Conservation (phyloP, 805 yeast species). For the Teunomyces aglyptinius region DNA sequence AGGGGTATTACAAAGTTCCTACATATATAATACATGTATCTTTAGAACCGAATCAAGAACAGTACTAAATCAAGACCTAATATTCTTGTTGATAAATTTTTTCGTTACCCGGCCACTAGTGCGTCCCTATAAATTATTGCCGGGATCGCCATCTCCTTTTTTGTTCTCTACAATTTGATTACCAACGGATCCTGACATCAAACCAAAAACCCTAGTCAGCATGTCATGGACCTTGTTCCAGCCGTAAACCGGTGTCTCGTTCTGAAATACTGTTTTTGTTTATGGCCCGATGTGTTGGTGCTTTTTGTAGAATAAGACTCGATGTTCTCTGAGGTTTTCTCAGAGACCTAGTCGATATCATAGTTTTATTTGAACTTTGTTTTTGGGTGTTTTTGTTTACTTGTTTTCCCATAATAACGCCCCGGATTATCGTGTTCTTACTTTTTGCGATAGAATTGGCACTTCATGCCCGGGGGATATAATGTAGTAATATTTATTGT, state of each 20-base stretch:
- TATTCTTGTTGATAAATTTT: neutral
- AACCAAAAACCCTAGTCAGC: conserved; percentile 30
- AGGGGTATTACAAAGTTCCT: conserved; percentile 6
- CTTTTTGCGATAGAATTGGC: conserved; percentile 36
- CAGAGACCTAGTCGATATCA: conserved; percentile 4
- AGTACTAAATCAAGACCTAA: neutral
- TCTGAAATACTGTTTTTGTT: conserved; percentile 16
- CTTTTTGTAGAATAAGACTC: conserved; percentile 9
- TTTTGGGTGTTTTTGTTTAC: conserved; percentile 27
- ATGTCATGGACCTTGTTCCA: conserved; percentile 16
- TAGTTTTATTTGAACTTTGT: conserved; percentile 23
- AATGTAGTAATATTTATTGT: neutral
- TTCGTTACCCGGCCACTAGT: conserved; percentile 3
- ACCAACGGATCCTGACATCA: conserved; percentile 32
- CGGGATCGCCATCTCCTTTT: neutral
- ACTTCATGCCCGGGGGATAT: conserved; percentile 50
- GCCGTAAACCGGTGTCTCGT: conserved; percentile 22
- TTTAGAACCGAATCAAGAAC: neutral
- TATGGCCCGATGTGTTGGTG: conserved; percentile 3
- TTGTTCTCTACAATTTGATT: conserved; percentile 21
- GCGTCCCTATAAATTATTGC: neutral
- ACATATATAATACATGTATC: conserved; percentile 2
- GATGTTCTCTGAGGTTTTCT: conserved; percentile 16
- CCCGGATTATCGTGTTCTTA: conserved; percentile 48
- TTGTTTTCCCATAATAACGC: conserved; percentile 36